A percentile compares a stretch with the other conserved stretches of the same genome.
These are phyloP conservation scores for Xylariaceae sp. DNA, from an alignment of 2,329 filamentous ascomycete species.

Conservation along the genomic window DNA sequence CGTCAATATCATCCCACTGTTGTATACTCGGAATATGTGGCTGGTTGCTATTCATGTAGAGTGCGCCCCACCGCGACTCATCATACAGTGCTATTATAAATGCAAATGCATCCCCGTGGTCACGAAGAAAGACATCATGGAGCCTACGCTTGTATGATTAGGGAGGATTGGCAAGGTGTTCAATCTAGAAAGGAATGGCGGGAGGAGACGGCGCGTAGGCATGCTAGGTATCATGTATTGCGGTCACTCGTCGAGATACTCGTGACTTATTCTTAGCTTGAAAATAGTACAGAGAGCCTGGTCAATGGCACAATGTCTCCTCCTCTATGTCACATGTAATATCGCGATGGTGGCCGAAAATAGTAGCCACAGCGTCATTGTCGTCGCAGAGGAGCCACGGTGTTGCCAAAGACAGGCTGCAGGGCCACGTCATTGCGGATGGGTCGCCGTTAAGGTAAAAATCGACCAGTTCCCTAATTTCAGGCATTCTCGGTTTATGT, in stretches of 20 bases:
- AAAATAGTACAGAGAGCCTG: not conserved
- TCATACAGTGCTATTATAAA: not conserved
- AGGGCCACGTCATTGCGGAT: slow-evolving; percentile 25
- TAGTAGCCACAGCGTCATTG: slow-evolving; percentile 26
- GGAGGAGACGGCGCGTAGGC: not conserved
- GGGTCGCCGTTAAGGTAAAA: not conserved
- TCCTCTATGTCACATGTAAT: not conserved
- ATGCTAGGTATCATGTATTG: no score
- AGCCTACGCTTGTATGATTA: not conserved
- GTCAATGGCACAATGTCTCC: no score
- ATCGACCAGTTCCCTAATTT: no score
- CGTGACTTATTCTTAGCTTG: not conserved
- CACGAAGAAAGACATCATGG: not conserved
- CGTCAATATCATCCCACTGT: not conserved
- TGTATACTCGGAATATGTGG: not conserved
- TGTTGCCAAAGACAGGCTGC: slow-evolving; percentile 16
- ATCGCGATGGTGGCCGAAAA: not conserved
- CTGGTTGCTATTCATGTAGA: not conserved
- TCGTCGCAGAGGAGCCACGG: slow-evolving; percentile 13
- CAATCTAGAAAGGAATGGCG: no score
- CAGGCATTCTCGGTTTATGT: not conserved
- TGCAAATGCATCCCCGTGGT: not conserved
- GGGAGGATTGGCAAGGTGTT: not conserved
- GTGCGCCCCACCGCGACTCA: not conserved
- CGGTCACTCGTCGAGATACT: not conserved